Percentiles rank a stretch among this genome's conserved stretches.
phyloP scores from a whole-genome alignment of 129 eudicot species.

The Heracleum sosnowskyi region DNA sequence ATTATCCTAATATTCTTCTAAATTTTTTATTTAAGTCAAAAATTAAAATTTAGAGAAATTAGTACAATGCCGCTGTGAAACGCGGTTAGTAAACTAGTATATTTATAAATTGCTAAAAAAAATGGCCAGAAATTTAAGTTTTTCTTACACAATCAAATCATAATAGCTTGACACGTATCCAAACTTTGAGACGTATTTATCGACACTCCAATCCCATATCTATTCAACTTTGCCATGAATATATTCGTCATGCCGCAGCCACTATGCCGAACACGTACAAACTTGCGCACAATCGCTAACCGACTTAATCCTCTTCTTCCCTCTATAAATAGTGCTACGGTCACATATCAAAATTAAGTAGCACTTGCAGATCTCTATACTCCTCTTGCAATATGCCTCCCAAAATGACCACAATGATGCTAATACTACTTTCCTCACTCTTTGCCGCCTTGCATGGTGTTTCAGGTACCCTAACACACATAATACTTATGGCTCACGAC shows the following conservation, averaged over 20 bases:
- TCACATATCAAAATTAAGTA: too few relatives aligned
- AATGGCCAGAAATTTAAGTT: too few relatives aligned
- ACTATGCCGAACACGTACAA: too few relatives aligned
- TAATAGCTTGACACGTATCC: background rate
- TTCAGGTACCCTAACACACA: background rate
- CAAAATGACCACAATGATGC: background rate
- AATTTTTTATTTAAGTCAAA: too few relatives aligned
- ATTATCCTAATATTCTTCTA: too few relatives aligned
- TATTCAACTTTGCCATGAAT: background rate
- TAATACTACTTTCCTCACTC: background rate
- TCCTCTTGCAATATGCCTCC: background rate
- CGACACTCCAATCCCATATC: background rate
- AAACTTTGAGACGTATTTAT: background rate
- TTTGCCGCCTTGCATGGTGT: background rate
- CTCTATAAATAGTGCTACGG: background rate
- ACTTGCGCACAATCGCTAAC: background rate
- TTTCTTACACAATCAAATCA: too few relatives aligned
- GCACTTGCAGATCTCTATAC: background rate
- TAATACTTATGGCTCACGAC: too few relatives aligned
- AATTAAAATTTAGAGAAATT: too few relatives aligned
- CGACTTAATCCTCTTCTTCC: background rate
- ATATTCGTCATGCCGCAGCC: background rate
- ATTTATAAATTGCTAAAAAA: too few relatives aligned
- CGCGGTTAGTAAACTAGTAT: too few relatives aligned
- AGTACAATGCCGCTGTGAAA: too few relatives aligned